Evolutionary conservation across 1,284 basidiomycete genomes (phyloP).

Genomic region (Cryptococcus sp.): DNA sequence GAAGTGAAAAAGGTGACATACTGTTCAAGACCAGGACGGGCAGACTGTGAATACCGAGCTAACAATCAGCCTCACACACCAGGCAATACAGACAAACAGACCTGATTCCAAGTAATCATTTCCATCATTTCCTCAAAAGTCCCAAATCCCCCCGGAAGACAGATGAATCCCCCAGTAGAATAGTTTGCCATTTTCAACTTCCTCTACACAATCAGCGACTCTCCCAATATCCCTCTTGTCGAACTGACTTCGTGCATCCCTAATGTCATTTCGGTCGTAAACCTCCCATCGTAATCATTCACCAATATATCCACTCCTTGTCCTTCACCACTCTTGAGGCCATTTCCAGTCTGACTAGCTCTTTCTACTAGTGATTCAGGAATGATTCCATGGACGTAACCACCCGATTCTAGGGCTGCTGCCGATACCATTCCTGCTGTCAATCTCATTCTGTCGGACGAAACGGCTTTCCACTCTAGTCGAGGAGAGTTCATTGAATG

Average conservation of each 20-base stretch:
- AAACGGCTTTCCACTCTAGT: background rate
- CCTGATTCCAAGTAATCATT: conserved; percentile 73
- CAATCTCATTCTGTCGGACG: background rate
- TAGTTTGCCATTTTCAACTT: conserved; percentile 82
- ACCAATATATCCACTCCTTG: conserved; percentile 33
- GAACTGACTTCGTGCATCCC: conserved; percentile 73
- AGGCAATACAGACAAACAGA: conserved; percentile 2
- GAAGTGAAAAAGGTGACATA: conserved; percentile 12
- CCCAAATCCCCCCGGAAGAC: conserved; percentile 84
- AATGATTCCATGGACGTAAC: conserved; percentile 73
- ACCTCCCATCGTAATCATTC: conserved; percentile 48
- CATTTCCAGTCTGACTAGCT: conserved; percentile 16
- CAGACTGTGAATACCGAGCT: conserved; percentile 75
- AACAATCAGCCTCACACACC: conserved; percentile 50
- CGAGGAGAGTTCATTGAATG: background rate
- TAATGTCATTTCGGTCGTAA: conserved; percentile 57
- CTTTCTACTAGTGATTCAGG: conserved; percentile 57
- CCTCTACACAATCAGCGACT: conserved; percentile 46
- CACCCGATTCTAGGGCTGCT: conserved; percentile 62
- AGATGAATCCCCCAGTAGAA: conserved; percentile 68
- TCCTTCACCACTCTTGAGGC: conserved; percentile 31
- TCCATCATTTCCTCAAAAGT: conserved; percentile 92
- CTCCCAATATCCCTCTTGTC: background rate
- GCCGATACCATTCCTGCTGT: conserved; percentile 61
- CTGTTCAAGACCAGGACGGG: conserved; percentile 75